These are phyloP conservation scores for Madurella fahalii DNA, from an alignment of 2,329 filamentous ascomycete species.

Conservation along the genomic window DNA sequence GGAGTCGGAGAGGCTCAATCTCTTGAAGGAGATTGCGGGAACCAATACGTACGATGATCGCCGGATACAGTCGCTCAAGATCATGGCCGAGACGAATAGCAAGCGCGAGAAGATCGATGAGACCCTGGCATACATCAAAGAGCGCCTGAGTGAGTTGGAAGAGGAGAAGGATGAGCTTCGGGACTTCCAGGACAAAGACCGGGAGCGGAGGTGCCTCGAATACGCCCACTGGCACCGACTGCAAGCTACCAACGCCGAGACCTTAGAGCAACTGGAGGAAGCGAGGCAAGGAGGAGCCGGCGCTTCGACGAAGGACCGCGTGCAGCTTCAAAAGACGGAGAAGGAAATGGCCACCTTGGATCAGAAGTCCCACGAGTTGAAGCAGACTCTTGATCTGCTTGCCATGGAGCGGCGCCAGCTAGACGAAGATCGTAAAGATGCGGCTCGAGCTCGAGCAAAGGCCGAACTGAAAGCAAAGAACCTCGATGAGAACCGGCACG, in stretches of 20 bases:
- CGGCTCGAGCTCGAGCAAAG: constrained; percentile 75
- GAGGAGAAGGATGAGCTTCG: constrained; percentile 96
- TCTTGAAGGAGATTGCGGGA: constrained; percentile 96
- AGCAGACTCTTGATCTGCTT: constrained; percentile 78
- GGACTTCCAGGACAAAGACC: constrained; percentile 91
- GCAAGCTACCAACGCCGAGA: constrained; percentile 71
- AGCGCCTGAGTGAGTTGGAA: constrained; percentile 82
- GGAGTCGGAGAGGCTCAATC: constrained; percentile 80
- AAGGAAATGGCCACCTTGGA: constrained; percentile 74
- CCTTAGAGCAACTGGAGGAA: constrained; percentile 79
- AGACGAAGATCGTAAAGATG: constrained; percentile 83
- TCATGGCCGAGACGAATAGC: constrained; percentile 94
- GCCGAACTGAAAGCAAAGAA: constrained; percentile 80
- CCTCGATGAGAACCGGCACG: constrained; percentile 75
- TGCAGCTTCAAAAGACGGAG: constrained; percentile 73
- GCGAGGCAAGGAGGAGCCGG: constrained; percentile 78
- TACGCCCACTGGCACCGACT: constrained; percentile 93
- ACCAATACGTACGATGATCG: constrained; percentile 96
- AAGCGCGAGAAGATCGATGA: constrained; percentile 95
- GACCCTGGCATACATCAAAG: constrained; percentile 84
- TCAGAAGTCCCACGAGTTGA: constrained; percentile 71
- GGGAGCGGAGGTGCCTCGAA: constrained; percentile 84
- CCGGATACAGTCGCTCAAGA: constrained; percentile 86
- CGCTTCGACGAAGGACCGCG: constrained; percentile 74
- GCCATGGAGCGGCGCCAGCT: constrained; percentile 81